Conservation (phyloP, 352 stramenopile species). For the Phytophthora pistaciae region DNA sequence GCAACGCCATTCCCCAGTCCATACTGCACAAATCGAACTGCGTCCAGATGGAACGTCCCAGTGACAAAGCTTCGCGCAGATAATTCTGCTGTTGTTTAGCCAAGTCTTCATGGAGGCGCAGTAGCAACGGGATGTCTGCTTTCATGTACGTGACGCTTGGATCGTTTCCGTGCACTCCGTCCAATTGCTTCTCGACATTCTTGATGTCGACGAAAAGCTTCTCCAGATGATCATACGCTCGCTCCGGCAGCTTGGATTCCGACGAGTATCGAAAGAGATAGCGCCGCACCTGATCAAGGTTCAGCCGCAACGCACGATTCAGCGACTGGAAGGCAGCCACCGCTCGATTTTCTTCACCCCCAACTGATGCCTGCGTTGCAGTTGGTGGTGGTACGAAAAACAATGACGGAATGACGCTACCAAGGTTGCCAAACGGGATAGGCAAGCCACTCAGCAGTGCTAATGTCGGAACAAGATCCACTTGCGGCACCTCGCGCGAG, state of each 20-base stretch:
- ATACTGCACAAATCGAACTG: conserved; percentile 89
- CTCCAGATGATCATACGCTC: conserved; percentile 69
- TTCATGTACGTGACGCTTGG: conserved; percentile 9
- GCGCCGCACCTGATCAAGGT: conserved; percentile 85
- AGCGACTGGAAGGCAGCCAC: conserved; percentile 53
- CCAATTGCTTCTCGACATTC: conserved; percentile 39
- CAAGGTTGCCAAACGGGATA: conserved; percentile 97
- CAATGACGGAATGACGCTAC: conserved; percentile 93
- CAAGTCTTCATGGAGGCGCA: conserved; percentile 51
- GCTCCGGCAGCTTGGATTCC: conserved; percentile 70
- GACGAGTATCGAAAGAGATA: conserved; percentile 79
- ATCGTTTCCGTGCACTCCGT: conserved; percentile 18
- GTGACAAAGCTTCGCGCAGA: conserved; percentile 66
- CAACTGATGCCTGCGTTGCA: neutral
- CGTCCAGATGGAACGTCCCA: conserved; percentile 87
- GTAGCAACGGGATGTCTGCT: conserved; percentile 38
- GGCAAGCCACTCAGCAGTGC: conserved; percentile 94
- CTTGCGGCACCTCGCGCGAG: conserved; percentile 84
- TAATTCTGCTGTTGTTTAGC: conserved; percentile 58
- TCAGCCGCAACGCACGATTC: conserved; percentile 79
- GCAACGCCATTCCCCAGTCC: conserved; percentile 66
- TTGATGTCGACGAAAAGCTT: conserved; percentile 51
- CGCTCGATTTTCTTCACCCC: conserved; percentile 11
- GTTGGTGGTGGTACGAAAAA: conserved; percentile 59
- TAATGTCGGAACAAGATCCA: conserved; percentile 97